Percentiles rank a stretch among this genome's conserved stretches.
These are phyloP conservation scores for Penicillium sp. DNA, from an alignment of 2,329 filamentous ascomycete species.

Conservation along the genomic window DNA sequence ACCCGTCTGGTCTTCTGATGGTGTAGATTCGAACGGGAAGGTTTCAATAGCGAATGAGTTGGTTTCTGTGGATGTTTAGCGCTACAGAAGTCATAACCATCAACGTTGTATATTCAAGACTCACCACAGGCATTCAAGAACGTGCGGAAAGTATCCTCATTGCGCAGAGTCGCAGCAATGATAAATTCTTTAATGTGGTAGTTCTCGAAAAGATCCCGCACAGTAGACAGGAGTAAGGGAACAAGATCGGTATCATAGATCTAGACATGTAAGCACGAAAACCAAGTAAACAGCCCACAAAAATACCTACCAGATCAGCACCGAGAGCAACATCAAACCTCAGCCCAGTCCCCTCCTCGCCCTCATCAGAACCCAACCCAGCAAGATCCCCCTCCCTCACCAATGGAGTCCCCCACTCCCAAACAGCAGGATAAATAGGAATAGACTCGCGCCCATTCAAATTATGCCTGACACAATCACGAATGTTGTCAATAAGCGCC, in stretches of 20 bases:
- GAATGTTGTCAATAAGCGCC: slow-evolving; percentile 42
- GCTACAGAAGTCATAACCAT: background rate
- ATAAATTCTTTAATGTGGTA: slow-evolving; percentile 54
- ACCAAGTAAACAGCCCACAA: background rate
- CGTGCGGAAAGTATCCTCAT: slow-evolving; percentile 60
- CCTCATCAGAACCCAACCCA: slow-evolving; percentile 3
- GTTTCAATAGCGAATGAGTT: slow-evolving; percentile 39
- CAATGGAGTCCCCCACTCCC: slow-evolving; percentile 44
- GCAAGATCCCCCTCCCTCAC: slow-evolving; percentile 9
- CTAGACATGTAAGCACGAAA: slow-evolving; percentile 36
- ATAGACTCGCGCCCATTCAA: slow-evolving; percentile 25
- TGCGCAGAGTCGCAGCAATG: slow-evolving; percentile 62
- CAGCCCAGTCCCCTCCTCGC: background rate
- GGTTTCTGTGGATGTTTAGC: slow-evolving; percentile 27
- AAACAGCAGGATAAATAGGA: slow-evolving; percentile 36
- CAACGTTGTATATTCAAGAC: slow-evolving; percentile 24
- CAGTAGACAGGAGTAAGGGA: slow-evolving; percentile 56
- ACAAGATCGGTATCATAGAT: slow-evolving; percentile 62
- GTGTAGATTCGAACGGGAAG: slow-evolving; percentile 45
- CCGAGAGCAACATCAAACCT: slow-evolving; percentile 44
- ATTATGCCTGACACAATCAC: slow-evolving; percentile 39
- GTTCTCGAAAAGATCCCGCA: slow-evolving; percentile 57
- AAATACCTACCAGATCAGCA: slow-evolving; percentile 41
- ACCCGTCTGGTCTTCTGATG: slow-evolving; percentile 45
- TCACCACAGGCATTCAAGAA: slow-evolving; percentile 60